Evolutionary conservation across 495 filamentous ascomycete genomes (phyloP).

Genomic region (Aspergillus ellipticus): DNA sequence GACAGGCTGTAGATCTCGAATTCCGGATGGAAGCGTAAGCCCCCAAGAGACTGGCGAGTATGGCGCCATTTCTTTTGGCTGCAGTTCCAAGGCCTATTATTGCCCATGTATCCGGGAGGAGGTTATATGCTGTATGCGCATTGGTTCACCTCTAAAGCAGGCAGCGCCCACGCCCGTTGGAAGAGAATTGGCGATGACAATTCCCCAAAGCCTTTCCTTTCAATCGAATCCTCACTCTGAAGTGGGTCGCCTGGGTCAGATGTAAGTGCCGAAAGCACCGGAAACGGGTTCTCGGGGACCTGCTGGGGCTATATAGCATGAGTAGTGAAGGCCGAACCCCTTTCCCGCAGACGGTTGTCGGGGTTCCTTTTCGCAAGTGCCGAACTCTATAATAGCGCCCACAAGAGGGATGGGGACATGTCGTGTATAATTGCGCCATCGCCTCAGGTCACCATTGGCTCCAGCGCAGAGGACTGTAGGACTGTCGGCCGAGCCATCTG

Average conservation of each 20-base stretch:
- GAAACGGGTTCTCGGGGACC: neutral
- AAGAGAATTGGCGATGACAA: too few relatives aligned
- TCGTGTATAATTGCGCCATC: conserved; percentile 32
- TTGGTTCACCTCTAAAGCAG: too few relatives aligned
- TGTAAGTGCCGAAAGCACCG: neutral
- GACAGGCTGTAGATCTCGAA: too few relatives aligned
- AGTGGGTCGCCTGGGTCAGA: neutral
- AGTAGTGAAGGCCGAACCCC: neutral
- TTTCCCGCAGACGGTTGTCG: neutral
- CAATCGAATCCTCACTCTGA: neutral
- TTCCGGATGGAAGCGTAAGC: too few relatives aligned
- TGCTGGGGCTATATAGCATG: neutral
- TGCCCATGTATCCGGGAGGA: too few relatives aligned
- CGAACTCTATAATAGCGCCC: too few relatives aligned
- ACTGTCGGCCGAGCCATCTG: conserved; percentile 27
- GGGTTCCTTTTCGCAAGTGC: neutral
- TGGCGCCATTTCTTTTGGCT: too few relatives aligned
- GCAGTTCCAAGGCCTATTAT: too few relatives aligned
- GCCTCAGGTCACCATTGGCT: conserved; percentile 29
- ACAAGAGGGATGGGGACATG: conserved; percentile 2
- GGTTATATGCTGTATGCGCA: too few relatives aligned
- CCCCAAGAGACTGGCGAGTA: too few relatives aligned
- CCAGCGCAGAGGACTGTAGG: conserved; percentile 13
- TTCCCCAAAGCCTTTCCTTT: too few relatives aligned
- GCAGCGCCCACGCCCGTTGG: too few relatives aligned